Evolutionary conservation across 2,329 filamentous ascomycete genomes (phyloP), one percentile per base, ranked within the genome.

Genomic region (Arachnomyces sp.): DNA sequence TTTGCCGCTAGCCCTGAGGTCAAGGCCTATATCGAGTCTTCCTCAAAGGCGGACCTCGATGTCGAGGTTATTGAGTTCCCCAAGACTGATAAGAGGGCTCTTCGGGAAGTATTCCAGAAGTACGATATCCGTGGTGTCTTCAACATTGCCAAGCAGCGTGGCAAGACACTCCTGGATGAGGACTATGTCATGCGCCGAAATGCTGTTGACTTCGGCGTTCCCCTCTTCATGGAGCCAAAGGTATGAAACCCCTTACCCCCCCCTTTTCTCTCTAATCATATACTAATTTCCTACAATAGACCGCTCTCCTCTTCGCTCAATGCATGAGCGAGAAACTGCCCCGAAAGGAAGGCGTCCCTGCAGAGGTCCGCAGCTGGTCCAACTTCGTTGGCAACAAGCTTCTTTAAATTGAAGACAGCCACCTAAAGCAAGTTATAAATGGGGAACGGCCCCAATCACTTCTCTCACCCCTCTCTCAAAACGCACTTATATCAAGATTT

Each of bases 151-250:
- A 79, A 83, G 65, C 78, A 77, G 52, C 76, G 89, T 58, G 92
- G 81, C 45, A 89, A 85, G 73, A 90, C 84, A 29, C 73, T 86
- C 45, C 71, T 84, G 46, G 92, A 98, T 60, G 86, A 93, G 58
- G 89, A 98, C 71, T 98, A 98, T 57, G 88, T 98, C 42, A 96
- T 96, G 90, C 80, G 92, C 57, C 80, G 92, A 61, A 98, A 98
- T 60, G 92, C 92, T 18, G 92, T 98, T 42, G 92, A 98, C 69
- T 98, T 98, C 64, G 90, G 90, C 53, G 88, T 96, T 25, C 92
- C 92, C 36, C 73, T 98, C 42, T 96, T 98, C 66, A 95, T 95
- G 89, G 90, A 96, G 72, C 87, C 89, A 40, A 90, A 92, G 82
- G 88, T 93, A 72, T 70, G 78, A 64, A 50, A 28, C 7, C 30